Percentiles rank a stretch among this genome's conserved stretches.
phyloP scores from a whole-genome alignment of 23 red algal genomes.

The Chondrus crispus region DNA sequence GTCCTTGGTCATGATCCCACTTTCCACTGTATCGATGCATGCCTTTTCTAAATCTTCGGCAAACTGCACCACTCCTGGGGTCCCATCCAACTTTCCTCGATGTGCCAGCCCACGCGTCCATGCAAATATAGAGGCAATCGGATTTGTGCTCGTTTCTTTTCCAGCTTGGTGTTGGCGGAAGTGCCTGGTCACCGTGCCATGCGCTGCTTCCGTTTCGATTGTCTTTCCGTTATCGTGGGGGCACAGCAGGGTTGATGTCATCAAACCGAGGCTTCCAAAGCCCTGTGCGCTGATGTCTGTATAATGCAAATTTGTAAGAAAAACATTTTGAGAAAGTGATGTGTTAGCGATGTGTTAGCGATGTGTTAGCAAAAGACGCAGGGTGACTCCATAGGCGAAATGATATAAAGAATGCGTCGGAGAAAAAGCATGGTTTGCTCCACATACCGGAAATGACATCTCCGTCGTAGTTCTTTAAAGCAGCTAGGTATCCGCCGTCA shows the following conservation, averaged over 20 bases:
- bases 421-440: no score
- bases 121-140: conserved; percentile 87
- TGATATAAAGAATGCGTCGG: neutral
- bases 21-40: conserved; percentile 75
- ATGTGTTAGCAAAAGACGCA: neutral
- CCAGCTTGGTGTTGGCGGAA: conserved; percentile 81
- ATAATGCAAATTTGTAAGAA: neutral
- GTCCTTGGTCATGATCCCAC: conserved; percentile 91
- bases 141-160: conserved; percentile 90
- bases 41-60: conserved; percentile 64
- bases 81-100: conserved; percentile 80
- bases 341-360: neutral
- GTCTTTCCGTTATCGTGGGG: conserved; percentile 79
- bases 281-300: conserved; percentile 92
- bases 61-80: conserved; percentile 56
- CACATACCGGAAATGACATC: conserved; percentile 70
- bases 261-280: conserved; percentile 89
- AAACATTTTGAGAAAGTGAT: neutral
- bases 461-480: conserved; percentile 96
- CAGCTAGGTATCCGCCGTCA: conserved; percentile 69
- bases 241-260: conserved; percentile 80
- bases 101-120: conserved; percentile 89
- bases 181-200: conserved; percentile 95
- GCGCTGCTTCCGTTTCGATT: conserved; percentile 83
- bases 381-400: neutral